Evolutionary conservation across 2,329 filamentous ascomycete genomes (phyloP), one percentile per base, ranked within the genome.

Genomic region (Raffaelea albimanens): DNA sequence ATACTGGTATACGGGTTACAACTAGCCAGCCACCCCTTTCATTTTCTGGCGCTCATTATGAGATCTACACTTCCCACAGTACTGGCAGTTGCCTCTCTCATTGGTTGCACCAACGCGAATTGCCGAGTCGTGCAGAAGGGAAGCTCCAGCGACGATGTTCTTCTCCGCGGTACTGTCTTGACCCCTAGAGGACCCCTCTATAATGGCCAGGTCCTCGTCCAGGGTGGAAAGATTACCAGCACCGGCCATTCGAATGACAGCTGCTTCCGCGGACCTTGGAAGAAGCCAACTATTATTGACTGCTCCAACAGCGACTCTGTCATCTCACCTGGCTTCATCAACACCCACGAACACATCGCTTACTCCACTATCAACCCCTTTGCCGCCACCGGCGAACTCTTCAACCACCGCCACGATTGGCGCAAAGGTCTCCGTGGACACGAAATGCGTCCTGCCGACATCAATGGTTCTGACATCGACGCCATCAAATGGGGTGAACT

Each of bases 251-350:
- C 8, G 11, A 25, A 29, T 14, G n/a, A 22, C 34, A 29, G 40
- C n/a, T n/a, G n/a, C 21, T 8, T 56, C 52, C 45, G 43, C 43
- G 0, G 40, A 52, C 2, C 44, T 43, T 42, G 43, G 22, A 20
- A 10, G 5, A 49, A 50, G 5, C 46, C 50, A 19, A 59, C 55
- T 42, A 46, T 58, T 5, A 18, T 61, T 18, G 49, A 57, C 22
- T 61, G 59, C 47, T 25, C 51, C 8, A 51, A 46, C 7, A 34
- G 31, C 31, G 16, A 34, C 31, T 56, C 57, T 7, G 56, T 59
- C 43, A 58, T 61, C 40, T 60, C 58, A 2, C 58, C 59, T 0
- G 59, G 58, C 29, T 60, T 60, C 50, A 56, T 61, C 54, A 60
- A 61, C 49, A 55, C 56, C 2, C 59, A 61, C 43, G 58, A 61